A percentile compares a stretch with the other conserved stretches of the same genome.
Evolutionary conservation across 495 filamentous ascomycete genomes (phyloP).

Genomic region (Annulohypoxylon bovei): DNA sequence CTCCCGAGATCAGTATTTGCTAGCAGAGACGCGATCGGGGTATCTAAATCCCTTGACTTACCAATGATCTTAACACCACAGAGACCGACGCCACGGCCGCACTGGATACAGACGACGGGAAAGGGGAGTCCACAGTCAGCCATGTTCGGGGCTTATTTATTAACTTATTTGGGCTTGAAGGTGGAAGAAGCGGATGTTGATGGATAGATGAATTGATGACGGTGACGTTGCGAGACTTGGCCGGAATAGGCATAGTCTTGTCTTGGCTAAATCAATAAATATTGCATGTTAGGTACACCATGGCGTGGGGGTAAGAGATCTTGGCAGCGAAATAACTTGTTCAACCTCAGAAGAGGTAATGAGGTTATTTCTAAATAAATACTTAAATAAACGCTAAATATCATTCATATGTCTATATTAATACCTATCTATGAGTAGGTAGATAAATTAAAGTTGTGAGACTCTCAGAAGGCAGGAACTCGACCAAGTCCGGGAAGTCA

Average conservation of each 20-base stretch:
- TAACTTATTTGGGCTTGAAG: conserved; percentile 30
- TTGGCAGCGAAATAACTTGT: background rate
- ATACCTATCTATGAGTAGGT: too few relatives aligned
- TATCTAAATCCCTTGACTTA: conserved; percentile 7
- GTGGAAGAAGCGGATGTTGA: conserved; percentile 57
- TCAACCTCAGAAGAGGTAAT: too few relatives aligned
- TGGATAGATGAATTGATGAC: conserved; percentile 75
- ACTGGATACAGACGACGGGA: conserved; percentile 42
- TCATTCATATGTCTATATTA: too few relatives aligned
- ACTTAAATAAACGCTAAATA: too few relatives aligned
- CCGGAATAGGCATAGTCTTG: conserved; percentile 57
- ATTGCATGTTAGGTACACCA: background rate
- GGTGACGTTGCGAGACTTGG: conserved; percentile 64
- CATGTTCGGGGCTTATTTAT: conserved; percentile 29
- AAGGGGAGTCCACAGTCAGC: conserved; percentile 40
- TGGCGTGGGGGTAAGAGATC: background rate
- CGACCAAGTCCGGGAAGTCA: too few relatives aligned
- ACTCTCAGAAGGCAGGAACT: too few relatives aligned
- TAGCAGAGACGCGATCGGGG: background rate
- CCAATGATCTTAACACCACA: conserved; percentile 42
- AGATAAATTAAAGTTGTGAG: too few relatives aligned
- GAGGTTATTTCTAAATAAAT: too few relatives aligned
- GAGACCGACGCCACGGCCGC: conserved; percentile 39
- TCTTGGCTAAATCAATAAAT: background rate
- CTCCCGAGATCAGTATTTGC: background rate